Base-by-base conservation (phyloP, 2,329 filamentous ascomycete genomes). In the Cytospora chrysosperma region DNA sequence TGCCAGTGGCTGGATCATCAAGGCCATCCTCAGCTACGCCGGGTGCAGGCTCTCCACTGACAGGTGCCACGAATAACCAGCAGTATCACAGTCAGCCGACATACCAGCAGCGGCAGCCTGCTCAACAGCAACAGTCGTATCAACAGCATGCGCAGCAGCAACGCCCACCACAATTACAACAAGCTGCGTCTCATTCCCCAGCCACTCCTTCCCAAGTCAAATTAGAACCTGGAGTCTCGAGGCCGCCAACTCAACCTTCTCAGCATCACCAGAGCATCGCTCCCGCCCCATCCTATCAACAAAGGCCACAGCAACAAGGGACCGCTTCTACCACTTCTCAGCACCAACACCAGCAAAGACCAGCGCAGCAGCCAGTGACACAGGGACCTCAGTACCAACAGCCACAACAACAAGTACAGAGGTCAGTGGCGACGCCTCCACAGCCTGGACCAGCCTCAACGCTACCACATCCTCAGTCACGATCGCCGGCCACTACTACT, bases 111-210 rank as follows among this genome's bases (percentile, higher is more conserved):
- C 59, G 59, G 9, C 61, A 43, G 9, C 40, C 40, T 21, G 17
- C 21, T 9, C 40, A 64, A 15, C 59, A 59, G 24, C 63, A 64
- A 26, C 69, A 69, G 57, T 50, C 61, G 19, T 65, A 68, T 34
- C 58, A 61, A 43, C 55, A 55, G n/a, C 59, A 61, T 13, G 43
- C 56, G 8, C 56, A 63, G 53, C 64, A 65, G 27, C 56, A 59
- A 40, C 61, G 56, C n/a, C 59, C 60, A 21, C 64, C 63, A 27
- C 64, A 60, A 9, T 21, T 37, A 26, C 61, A 63, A 40, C 64
- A 63, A 37, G 28, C 57, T 30, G 40, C 24, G 50, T 26, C 52
- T 58, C 60, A 56, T 21, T 47, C 27, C 26, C 27, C 60, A 53
- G 26, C 21, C 27, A 52, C 54, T 28, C n/a, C 58, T 5, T 49